These are phyloP conservation scores for Citrullus mucosospermus DNA, from an alignment of 306 rosid species.

Conservation along the genomic window DNA sequence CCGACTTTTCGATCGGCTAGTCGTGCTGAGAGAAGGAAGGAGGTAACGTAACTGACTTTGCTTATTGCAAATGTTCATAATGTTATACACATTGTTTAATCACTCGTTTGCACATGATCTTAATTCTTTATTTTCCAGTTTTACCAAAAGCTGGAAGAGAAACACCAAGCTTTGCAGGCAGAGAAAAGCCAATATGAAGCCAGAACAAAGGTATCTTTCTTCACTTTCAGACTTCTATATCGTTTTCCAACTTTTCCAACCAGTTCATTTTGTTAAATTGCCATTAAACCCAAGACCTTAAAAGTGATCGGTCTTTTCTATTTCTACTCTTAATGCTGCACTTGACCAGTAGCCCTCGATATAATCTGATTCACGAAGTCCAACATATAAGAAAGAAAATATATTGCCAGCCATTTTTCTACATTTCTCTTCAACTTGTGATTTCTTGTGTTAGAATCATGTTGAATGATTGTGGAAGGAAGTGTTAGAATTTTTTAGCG, in stretches of 20 bases:
- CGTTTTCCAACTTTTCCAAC: not conserved
- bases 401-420: not conserved
- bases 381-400: not conserved
- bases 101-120: not conserved
- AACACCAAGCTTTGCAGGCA: constrained; percentile 77
- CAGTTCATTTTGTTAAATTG: not conserved
- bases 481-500: constrained; percentile 1
- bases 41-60: constrained; percentile 31
- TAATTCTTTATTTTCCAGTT: constrained; percentile 39
- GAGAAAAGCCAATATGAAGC: constrained; percentile 71
- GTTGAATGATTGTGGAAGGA: not conserved
- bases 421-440: not conserved
- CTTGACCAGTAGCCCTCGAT: not conserved
- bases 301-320: not conserved
- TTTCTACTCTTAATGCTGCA: not conserved
- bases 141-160: constrained; percentile 76
- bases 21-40: constrained; percentile 96
- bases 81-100: not conserved
- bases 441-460: not conserved
- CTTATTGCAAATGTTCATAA: not conserved
- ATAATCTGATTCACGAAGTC: not conserved
- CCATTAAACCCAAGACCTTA: not conserved
- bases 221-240: not conserved
- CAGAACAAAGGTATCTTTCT: constrained; percentile 55
- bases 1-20: constrained; percentile 46